phyloP scores from a whole-genome alignment of 2,329 filamentous ascomycete species.

The Nemania sp. region DNA sequence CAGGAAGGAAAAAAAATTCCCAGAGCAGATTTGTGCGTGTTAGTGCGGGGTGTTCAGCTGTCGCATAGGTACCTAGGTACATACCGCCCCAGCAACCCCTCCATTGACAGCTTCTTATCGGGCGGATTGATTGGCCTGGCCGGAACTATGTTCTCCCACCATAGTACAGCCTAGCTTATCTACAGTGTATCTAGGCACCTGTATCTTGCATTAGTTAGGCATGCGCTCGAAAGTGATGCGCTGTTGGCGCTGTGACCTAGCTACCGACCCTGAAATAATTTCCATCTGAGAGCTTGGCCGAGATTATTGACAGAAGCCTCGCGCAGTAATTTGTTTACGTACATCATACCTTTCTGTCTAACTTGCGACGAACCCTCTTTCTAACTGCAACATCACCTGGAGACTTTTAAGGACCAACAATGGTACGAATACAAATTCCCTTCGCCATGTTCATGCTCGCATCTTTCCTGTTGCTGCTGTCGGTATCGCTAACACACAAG shows the following conservation, averaged over 20 bases:
- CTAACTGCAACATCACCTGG: no score
- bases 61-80: not conserved
- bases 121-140: slow-evolving; percentile 6
- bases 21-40: slow-evolving; percentile 21
- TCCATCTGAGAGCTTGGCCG: not conserved
- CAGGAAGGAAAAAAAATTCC: not conserved
- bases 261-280: not conserved
- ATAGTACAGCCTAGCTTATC: not conserved
- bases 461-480: not conserved
- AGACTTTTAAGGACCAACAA: no score
- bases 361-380: no score
- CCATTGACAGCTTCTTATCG: slow-evolving; percentile 15
- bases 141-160: slow-evolving; percentile 23
- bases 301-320: not conserved
- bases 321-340: not conserved
- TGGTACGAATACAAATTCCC: no score
- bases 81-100: slow-evolving; percentile 2
- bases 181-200: not conserved
- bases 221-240: no score
- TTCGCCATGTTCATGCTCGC: no score
- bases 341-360: no score
- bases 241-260: no score
- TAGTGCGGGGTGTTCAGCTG: slow-evolving; percentile 21
- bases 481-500: slow-evolving; percentile 28
- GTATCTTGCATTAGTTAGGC: no score